Percentiles rank a stretch among this genome's conserved stretches.
These are phyloP conservation scores for Amaranthus cruentus DNA, from an alignment of 148 eudicot species.

Conservation along the genomic window DNA sequence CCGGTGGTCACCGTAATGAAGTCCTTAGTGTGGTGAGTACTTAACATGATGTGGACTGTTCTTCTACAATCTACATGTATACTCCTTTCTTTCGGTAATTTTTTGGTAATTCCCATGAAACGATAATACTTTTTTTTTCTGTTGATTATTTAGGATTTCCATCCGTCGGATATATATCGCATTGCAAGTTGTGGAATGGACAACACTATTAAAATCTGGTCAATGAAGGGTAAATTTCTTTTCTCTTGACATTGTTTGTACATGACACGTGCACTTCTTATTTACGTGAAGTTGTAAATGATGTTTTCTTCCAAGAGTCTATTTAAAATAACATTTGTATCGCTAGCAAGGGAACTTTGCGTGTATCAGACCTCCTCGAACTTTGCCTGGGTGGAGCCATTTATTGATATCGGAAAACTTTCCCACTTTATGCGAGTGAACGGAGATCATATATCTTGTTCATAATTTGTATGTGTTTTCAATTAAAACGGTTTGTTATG, in stretches of 20 bases:
- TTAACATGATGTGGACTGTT: background rate
- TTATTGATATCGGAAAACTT: no score
- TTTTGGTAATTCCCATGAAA: background rate
- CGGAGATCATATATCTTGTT: no score
- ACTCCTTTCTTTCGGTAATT: background rate
- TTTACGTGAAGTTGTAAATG: no score
- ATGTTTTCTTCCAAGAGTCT: no score
- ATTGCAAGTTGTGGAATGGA: conserved; percentile 99
- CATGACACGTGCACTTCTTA: no score
- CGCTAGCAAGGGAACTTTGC: background rate
- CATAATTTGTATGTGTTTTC: no score
- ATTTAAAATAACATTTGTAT: background rate
- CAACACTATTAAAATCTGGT: conserved; percentile 95
- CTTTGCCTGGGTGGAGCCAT: no score
- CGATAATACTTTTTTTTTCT: conserved; percentile 1
- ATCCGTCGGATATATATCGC: conserved; percentile 92
- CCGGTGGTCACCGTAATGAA: conserved; percentile 98
- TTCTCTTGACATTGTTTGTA: background rate
- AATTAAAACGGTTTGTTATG: no score
- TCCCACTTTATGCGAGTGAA: no score
- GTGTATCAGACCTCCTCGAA: background rate
- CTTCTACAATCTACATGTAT: background rate
- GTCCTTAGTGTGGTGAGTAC: conserved; percentile 88
- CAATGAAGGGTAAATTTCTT: conserved; percentile 73
- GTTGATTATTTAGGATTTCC: conserved; percentile 60